A percentile compares a stretch with the other conserved stretches of the same genome.
phyloP scores from a whole-genome alignment of 768 basidiomycete species.

The Pulveroboletus frians region DNA sequence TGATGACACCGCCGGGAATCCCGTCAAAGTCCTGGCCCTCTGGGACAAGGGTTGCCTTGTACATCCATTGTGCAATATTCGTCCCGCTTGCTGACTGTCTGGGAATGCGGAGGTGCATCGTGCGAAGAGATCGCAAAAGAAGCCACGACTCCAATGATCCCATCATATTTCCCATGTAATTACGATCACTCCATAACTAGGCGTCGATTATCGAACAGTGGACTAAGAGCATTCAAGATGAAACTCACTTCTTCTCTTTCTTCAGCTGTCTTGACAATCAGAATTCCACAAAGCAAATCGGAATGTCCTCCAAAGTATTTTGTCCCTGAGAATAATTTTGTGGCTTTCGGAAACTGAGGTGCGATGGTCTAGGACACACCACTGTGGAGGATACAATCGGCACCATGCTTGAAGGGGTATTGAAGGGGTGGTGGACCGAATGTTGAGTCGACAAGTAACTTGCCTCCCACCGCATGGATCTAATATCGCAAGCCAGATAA shows the following conservation, averaged over 20 bases:
- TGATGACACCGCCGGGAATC: constrained; percentile 61
- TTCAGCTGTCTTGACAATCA: constrained; percentile 59
- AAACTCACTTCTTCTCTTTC: constrained; percentile 58
- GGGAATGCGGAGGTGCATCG: constrained; percentile 71
- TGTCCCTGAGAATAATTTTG: constrained; percentile 41
- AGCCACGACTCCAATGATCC: constrained; percentile 83
- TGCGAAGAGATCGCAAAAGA: constrained; percentile 76
- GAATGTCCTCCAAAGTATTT: constrained; percentile 89
- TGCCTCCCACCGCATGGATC: constrained; percentile 71
- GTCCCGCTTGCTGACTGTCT: constrained; percentile 74
- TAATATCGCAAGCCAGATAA: constrained; percentile 18
- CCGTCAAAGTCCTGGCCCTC: constrained; percentile 56
- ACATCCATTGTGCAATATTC: constrained; percentile 69
- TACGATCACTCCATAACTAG: constrained; percentile 63
- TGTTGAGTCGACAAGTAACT: constrained; percentile 74
- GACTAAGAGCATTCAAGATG: neutral
- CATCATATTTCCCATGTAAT: constrained; percentile 58
- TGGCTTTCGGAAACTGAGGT: constrained; percentile 41
- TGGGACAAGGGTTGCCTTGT: constrained; percentile 40
- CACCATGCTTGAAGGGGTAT: constrained; percentile 82
- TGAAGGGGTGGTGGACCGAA: constrained; percentile 87
- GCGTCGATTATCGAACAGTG: neutral
- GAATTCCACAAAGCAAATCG: constrained; percentile 73
- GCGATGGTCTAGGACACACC: constrained; percentile 24
- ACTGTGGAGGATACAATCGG: constrained; percentile 46